Evolutionary conservation across 192 early-diverging fungal species (phyloP), one percentile per base, ranked within the genome.

Genomic region (Rhizophagus sp.): DNA sequence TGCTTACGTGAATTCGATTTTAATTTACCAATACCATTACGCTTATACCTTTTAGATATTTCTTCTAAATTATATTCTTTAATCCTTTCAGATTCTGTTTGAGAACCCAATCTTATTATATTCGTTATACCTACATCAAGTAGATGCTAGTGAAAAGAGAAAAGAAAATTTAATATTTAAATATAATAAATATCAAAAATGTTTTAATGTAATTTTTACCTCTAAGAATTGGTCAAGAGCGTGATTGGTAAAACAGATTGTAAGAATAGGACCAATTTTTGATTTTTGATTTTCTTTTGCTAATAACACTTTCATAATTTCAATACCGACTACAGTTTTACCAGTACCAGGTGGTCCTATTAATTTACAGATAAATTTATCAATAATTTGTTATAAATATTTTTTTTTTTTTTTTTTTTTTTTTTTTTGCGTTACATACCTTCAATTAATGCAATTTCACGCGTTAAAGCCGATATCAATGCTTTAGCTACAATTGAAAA

Each of bases 381-480:
- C 9, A 12, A 2, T 10, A 47, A 47, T 47, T 47, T 47, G 11
- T 47, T 47, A 12, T 12, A 47, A 47, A 12, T 2, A 47, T 7
- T 10, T 10, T 44, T 44, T 44, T 44, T 44, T 44, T 6, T 7
- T 10, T 10, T 44, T 44, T 44, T 44, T 44, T 44, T 6, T 36
- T 39, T 39, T 39, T 8, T 6, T 39, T 36, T 36, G 41, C 41
- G 44, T 47, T 47, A 47, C 1, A 12, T 12, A 44, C 88, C 86
- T 74, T 90, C 89, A 70, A 92, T 90, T 4, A 88, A 76, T 1
- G 87, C 84, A 22, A 92, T 75, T 78, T 89, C 89, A 22, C 83
- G 81, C 5, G 78, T 80, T n/a, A 92, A 65, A 6, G 88, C 86
- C 4, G 84, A 67, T 6, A 88, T 80, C 30, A 92, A 78, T 9